phyloP scores from a whole-genome alignment of 441 rosid species.

The Jatropha podagrica region DNA sequence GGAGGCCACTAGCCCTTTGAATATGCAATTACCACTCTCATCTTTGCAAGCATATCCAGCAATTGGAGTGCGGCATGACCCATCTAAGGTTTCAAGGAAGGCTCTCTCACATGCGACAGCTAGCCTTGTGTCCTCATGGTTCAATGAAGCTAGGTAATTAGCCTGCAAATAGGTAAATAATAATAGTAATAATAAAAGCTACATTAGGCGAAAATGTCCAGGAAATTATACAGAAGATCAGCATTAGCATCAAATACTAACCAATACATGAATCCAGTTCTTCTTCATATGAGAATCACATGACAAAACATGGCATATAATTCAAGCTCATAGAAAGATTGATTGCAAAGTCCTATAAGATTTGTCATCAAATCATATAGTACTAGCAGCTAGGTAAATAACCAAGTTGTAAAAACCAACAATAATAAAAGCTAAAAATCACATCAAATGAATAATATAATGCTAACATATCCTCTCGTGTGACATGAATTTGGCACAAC shows the following conservation, averaged over 20 bases:
- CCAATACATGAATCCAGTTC: not conserved
- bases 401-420: not conserved
- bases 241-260: no score
- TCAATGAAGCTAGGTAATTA: conserved; percentile 70
- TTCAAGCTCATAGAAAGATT: not conserved
- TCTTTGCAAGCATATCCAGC: conserved; percentile 88
- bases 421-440: not conserved
- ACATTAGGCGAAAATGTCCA: not conserved
- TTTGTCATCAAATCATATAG: not conserved
- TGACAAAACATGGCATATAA: not conserved
- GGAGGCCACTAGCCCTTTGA: conserved; percentile 90
- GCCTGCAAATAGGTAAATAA: conserved; percentile 45
- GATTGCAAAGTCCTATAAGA: not conserved
- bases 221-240: not conserved
- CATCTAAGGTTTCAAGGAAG: conserved; percentile 72
- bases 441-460: not conserved
- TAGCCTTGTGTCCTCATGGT: conserved; percentile 91
- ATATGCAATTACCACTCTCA: conserved; percentile 70
- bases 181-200: not conserved
- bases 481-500: not conserved
- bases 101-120: conserved; percentile 93
- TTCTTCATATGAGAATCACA: not conserved
- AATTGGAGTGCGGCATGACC: conserved; percentile 97
- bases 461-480: not conserved
- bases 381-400: not conserved